phyloP scores from a whole-genome alignment of 2,329 filamentous ascomycete species.

The Fusarium udum region DNA sequence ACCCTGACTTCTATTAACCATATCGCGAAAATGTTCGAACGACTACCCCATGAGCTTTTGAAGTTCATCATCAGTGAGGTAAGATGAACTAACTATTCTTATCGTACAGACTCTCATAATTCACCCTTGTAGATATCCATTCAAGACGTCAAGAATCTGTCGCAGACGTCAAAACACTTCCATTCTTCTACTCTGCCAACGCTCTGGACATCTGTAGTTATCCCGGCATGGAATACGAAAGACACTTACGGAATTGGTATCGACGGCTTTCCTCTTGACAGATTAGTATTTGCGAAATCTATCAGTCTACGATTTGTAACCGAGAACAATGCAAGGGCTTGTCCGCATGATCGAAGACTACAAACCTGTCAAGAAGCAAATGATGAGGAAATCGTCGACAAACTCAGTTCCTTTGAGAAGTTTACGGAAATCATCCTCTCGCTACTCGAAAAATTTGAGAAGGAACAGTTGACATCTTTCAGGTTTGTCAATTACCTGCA shows the following conservation, averaged over 20 bases:
- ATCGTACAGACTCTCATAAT: background rate
- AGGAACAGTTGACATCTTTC: background rate
- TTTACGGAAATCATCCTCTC: background rate
- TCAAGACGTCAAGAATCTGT: background rate
- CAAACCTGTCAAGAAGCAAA: background rate
- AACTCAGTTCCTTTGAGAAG: background rate
- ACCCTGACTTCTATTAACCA: background rate
- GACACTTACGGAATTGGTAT: background rate
- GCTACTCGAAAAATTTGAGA: background rate
- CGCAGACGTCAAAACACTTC: background rate
- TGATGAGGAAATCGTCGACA: background rate
- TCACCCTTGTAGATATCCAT: background rate
- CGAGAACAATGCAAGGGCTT: background rate
- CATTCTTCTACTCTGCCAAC: background rate
- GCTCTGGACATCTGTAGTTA: background rate
- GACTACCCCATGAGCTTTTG: background rate
- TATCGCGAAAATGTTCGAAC: background rate
- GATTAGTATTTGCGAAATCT: background rate
- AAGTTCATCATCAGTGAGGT: background rate
- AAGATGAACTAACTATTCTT: background rate
- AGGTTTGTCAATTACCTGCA: background rate
- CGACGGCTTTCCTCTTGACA: background rate
- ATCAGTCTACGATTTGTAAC: background rate
- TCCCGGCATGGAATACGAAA: background rate
- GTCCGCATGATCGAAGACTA: background rate